Evolutionary conservation across 1,139 yeast species (phyloP), one percentile per base, ranked within the genome.

Genomic region (Blastobotrys arbuscula): DNA sequence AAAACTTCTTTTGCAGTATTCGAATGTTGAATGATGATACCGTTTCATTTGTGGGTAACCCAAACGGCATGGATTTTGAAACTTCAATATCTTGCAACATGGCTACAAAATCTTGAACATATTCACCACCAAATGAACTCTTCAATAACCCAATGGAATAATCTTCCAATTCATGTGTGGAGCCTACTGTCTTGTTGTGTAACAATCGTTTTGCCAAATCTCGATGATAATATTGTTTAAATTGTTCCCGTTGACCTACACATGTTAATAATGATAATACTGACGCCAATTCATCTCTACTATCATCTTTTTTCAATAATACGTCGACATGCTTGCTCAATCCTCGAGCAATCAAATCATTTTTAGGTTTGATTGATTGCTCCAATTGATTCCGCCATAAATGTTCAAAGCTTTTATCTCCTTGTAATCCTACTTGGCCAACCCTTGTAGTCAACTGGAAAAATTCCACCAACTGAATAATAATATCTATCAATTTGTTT

Each of bases 181-280:
- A 58, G 10, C 59, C 62, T 1, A 19, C 10, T n/a, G 65, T 50
- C 20, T 63, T 60, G 23, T 60, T 55, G 19, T 61, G 61, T 2
- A 71, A 55, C 5, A 71, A 53, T n/a, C 75, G 62, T 45, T 61
- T 63, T 1, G 72, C 66, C 9, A 71, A 55, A 47, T 68, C 70
- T 40, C 62, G 60, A 50, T 68, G 65, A 55, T 68, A 70, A 28
- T 57, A 55, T 24, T 61, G 63, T 38, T 66, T 61, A 49, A 70
- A 70, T 6, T 57, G 53, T 39, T 68, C 72, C 50, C 67, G 68
- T 13, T 67, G 62, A 7, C 63, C 57, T 16, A 42, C 39, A 33
- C 15, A 42, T 20, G 39, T 39, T 28, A 42, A 33, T 19, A 47
- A 19, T 10, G 15, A 30, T 13, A 47, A 43, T 20, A 42, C 19